Evolutionary conservation across 2,329 filamentous ascomycete genomes (phyloP).

Genomic region (Cladosporium colombiae): DNA sequence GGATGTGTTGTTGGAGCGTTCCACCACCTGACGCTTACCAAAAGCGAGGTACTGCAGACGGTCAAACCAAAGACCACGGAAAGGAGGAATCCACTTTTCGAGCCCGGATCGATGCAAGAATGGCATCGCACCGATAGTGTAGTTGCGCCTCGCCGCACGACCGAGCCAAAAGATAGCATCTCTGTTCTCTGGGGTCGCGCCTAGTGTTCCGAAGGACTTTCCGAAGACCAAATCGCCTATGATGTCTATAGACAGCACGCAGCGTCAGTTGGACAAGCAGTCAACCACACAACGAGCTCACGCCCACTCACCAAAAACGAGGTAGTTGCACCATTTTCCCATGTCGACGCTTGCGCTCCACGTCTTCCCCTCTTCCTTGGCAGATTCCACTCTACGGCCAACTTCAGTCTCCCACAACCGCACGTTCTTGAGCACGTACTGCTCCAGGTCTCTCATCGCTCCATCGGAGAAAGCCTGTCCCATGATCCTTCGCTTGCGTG

Average conservation of each 20-base stretch:
- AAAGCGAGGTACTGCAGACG: conserved; percentile 33
- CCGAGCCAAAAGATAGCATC: conserved; percentile 46
- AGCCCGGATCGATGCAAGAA: conserved; percentile 27
- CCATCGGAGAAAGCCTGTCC: conserved; percentile 47
- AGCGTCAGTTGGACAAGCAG: neutral
- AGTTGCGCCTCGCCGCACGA: conserved; percentile 48
- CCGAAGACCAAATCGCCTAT: conserved; percentile 53
- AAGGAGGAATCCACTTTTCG: conserved; percentile 29
- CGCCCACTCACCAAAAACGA: neutral
- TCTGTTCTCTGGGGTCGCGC: conserved; percentile 33
- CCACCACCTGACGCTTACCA: conserved; percentile 32
- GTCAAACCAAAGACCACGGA: conserved; percentile 29
- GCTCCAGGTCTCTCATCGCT: conserved; percentile 28
- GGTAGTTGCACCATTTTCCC: conserved; percentile 7
- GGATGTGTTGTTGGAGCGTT: conserved; percentile 25
- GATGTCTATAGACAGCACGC: conserved; percentile 39
- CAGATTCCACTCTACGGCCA: conserved; percentile 18
- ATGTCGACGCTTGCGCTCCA: neutral
- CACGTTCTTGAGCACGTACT: conserved; percentile 29
- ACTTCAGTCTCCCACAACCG: conserved; percentile 23
- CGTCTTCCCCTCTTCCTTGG: neutral
- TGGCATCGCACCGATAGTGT: conserved; percentile 41
- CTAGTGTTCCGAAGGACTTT: conserved; percentile 32
- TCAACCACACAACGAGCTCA: neutral
- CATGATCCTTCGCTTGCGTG: conserved; percentile 48